phyloP scores from a whole-genome alignment of 345 rosid species.

The Jatropha curcas region DNA sequence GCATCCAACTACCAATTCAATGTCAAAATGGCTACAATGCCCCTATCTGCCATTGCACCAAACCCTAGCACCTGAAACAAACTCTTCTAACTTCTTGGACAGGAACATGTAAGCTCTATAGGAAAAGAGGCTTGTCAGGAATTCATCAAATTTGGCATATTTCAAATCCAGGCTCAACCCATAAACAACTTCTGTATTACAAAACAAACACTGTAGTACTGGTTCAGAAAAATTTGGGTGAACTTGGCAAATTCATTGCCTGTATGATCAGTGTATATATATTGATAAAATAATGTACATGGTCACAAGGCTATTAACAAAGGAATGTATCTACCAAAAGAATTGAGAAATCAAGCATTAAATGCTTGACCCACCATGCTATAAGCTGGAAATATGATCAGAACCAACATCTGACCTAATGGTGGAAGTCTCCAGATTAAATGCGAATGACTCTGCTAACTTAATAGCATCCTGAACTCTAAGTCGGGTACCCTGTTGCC shows the following conservation, averaged over 20 bases:
- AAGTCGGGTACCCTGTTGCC: constrained; percentile 93
- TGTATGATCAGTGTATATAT: neutral
- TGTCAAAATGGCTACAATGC: neutral
- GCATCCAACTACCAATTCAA: neutral
- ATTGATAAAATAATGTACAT: constrained; percentile 4
- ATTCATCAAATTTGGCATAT: too few relatives aligned
- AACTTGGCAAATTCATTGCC: constrained; percentile 11
- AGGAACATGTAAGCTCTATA: too few relatives aligned
- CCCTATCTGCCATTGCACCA: neutral
- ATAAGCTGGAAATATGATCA: constrained; percentile 67
- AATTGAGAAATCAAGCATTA: constrained; percentile 11
- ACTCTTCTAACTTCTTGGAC: neutral
- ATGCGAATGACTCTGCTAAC: constrained; percentile 64
- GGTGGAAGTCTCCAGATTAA: constrained; percentile 36
- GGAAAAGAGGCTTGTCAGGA: too few relatives aligned
- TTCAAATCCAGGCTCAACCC: too few relatives aligned
- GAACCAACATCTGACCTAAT: constrained; percentile 60
- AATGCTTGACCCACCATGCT: constrained; percentile 12
- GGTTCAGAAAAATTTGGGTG: neutral
- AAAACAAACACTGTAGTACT: too few relatives aligned
- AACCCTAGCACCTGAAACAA: neutral
- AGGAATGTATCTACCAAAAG: constrained; percentile 7
- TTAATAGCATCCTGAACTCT: constrained; percentile 64
- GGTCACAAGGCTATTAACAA: neutral
- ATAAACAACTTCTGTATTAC: too few relatives aligned